These are phyloP conservation scores for Tolypocladium ovalisporum DNA, from an alignment of 2,329 filamentous ascomycete genomes.

Conservation along the genomic window DNA sequence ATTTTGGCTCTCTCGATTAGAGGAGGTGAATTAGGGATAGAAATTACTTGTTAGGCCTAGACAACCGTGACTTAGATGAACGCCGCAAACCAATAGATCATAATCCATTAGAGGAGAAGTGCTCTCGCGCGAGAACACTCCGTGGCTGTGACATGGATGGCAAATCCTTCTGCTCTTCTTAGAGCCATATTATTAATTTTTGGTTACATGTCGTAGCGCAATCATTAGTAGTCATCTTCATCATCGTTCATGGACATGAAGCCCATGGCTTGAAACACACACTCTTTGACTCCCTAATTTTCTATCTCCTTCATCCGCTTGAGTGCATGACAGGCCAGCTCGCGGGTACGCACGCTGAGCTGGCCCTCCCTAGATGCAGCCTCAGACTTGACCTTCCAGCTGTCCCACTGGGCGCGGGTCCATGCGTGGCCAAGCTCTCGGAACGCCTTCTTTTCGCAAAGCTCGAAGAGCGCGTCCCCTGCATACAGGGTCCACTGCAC, in stretches of 20 bases:
- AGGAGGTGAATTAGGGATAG: neutral
- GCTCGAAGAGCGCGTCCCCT: neutral
- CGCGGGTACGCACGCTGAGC: neutral
- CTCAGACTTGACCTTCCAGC: neutral
- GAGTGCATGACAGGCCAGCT: neutral
- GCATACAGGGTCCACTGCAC: neutral
- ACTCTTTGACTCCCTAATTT: neutral
- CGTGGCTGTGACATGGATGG: neutral
- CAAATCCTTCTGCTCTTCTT: too few relatives aligned
- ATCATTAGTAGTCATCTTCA: neutral
- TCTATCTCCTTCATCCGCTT: neutral
- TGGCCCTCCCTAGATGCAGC: neutral
- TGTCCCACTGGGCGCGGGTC: neutral
- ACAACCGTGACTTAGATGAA: neutral
- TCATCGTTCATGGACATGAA: neutral
- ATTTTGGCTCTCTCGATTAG: slow-evolving; percentile 19
- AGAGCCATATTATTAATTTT: too few relatives aligned
- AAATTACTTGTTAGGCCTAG: neutral
- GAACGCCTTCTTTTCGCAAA: neutral
- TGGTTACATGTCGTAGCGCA: too few relatives aligned
- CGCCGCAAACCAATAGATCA: neutral
- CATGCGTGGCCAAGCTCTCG: neutral
- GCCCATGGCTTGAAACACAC: neutral
- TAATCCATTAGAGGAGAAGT: neutral
- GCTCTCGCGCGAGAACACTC: too few relatives aligned